Evolutionary conservation across 2,329 filamentous ascomycete species (phyloP).

Genomic region (Fragosphaeria purpurea): DNA sequence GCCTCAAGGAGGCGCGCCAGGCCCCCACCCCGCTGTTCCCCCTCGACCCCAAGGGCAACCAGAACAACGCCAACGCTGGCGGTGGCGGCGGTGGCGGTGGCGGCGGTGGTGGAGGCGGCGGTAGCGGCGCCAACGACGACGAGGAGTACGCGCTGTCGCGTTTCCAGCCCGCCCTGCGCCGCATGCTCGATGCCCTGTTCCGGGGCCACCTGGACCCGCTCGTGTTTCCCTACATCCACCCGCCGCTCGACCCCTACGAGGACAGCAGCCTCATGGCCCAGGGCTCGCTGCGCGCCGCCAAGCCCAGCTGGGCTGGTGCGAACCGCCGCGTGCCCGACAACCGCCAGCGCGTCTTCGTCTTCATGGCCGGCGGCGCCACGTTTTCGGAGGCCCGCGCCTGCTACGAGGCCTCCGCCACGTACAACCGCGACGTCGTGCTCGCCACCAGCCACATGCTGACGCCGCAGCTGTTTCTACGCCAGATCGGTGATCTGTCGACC

Average conservation of each 20-base stretch:
- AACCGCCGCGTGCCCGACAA: slow-evolving; percentile 68
- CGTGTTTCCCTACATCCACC: slow-evolving; percentile 63
- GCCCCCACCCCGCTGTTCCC: slow-evolving; percentile 60
- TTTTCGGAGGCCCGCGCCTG: slow-evolving; percentile 83
- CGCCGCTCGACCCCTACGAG: slow-evolving; percentile 53
- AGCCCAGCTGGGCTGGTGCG: slow-evolving; percentile 89
- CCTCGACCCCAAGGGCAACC: slow-evolving; percentile 40
- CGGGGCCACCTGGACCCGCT: slow-evolving; percentile 56
- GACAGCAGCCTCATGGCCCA: slow-evolving; percentile 48
- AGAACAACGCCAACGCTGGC: slow-evolving; percentile 12
- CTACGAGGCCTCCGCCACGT: slow-evolving; percentile 69
- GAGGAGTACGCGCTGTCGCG: slow-evolving; percentile 83
- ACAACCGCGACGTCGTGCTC: slow-evolving; percentile 75
- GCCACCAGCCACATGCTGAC: slow-evolving; percentile 88
- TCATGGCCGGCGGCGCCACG: slow-evolving; percentile 90
- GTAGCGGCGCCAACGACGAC: slow-evolving; percentile 32
- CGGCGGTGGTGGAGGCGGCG: neutral
- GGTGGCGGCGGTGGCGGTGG: neutral
- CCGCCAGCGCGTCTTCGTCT: slow-evolving; percentile 81
- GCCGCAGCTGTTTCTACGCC: slow-evolving; percentile 70
- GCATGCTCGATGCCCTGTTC: slow-evolving; percentile 68
- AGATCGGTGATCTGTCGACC: slow-evolving; percentile 68
- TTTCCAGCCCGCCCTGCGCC: slow-evolving; percentile 71
- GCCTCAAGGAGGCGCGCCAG: slow-evolving; percentile 66
- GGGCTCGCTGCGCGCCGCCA: slow-evolving; percentile 77